Percentiles rank a stretch among this genome's conserved stretches.
These are phyloP conservation scores for Sugiyamaella americana DNA, from an alignment of 805 yeast species.

Conservation along the genomic window DNA sequence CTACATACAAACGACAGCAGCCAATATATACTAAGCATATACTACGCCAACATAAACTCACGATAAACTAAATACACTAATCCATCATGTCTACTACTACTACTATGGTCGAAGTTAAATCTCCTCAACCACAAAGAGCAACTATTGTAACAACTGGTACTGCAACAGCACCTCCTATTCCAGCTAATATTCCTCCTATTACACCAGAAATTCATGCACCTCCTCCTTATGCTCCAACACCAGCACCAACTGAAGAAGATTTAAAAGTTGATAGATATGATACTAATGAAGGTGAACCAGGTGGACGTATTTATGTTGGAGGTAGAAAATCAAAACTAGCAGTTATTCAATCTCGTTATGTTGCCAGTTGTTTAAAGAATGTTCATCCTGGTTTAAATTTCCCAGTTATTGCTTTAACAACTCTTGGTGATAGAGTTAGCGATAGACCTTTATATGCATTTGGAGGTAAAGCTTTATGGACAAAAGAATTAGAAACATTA, in stretches of 20 bases:
- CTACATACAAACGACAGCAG: too few species aligned
- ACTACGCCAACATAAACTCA: too few species aligned
- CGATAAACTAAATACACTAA: too few species aligned
- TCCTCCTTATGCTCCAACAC: not conserved
- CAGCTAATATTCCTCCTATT: not conserved
- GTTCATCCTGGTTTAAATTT: slow-evolving; percentile 62
- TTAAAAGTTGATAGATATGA: slow-evolving; percentile 10
- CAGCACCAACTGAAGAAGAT: not conserved
- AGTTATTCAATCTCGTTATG: slow-evolving; percentile 74
- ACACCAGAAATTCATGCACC: not conserved
- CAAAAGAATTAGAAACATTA: slow-evolving; percentile 83
- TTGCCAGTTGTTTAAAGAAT: slow-evolving; percentile 52
- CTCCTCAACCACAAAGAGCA: not conserved
- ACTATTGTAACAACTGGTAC: not conserved
- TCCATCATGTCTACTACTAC: not conserved
- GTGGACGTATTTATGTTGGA: slow-evolving; percentile 47
- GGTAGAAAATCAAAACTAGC: slow-evolving; percentile 88
- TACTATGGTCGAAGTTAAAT: not conserved
- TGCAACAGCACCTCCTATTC: not conserved
- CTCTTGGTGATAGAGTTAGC: slow-evolving; percentile 87
- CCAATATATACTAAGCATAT: too few species aligned
- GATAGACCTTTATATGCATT: slow-evolving; percentile 83
- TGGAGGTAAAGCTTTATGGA: slow-evolving; percentile 96
- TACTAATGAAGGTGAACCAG: slow-evolving; percentile 13
- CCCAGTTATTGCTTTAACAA: slow-evolving; percentile 70